Base-by-base conservation (phyloP, 345 rosid species). In the Noccaea caerulescens region DNA sequence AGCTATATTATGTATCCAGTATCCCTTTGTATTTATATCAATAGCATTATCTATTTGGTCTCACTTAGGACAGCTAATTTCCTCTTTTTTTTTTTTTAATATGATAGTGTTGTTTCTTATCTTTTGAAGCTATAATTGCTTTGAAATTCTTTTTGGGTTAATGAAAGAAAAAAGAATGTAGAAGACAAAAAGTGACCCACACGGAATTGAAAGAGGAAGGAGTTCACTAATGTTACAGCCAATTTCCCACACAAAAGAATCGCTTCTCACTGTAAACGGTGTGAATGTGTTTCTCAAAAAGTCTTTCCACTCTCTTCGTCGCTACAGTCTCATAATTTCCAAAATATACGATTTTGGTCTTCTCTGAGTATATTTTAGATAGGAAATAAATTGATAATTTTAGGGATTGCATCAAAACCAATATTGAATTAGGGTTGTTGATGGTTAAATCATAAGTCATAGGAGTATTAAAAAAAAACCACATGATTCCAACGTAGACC, bases 111-210 rank as follows among this genome's bases (percentile, higher is more conserved):
- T 38, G 12, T 51, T 11, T 20, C 3, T 23, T 14, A 23, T 41
- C 25, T 25, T 27, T 55, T 14, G 42, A 11, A 14, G 65, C 43
- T 49, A 64, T 72, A 38, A 57, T 57, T 72, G 66, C 59, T 65
- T 65, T 72, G 59, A 56, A 55, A 11, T 11, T 56, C 6, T 25
- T 56, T 38, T 37, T 16, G 9, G 47, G 30, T 12, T 45, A 46
- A 64, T 55, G 50, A 25, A 64, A 63, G 50, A 25, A 44, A 45
- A 32, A 36, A 2, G n/a, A 63, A 44, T 44, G 16, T 11, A 25
- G 3, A 56, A 58, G 57, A 32, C n/a, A 74, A 25, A 25, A 66
- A 33, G 56, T 32, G 78, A 68, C 60, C 78, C 78, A 58, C 72
- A 59, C 78, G 78, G 67, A 4, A 39, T 68, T 72, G 36, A 41